These are phyloP conservation scores for Xylariales sp. DNA, from an alignment of 2,329 filamentous ascomycete species.

Conservation along the genomic window DNA sequence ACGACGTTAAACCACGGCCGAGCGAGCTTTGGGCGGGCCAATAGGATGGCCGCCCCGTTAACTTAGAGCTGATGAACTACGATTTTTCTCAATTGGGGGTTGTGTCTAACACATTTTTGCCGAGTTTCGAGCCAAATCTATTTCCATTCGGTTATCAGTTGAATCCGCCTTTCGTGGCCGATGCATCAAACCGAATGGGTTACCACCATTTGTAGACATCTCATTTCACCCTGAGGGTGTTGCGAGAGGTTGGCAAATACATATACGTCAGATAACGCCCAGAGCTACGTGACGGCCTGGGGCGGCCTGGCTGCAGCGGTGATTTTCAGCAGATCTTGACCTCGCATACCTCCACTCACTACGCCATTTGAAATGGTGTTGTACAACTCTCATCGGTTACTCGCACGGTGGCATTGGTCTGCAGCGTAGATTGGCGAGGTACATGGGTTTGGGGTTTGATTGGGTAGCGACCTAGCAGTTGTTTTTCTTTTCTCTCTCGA, in stretches of 20 bases:
- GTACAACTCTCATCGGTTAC: conserved; percentile 11
- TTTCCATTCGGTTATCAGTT: background rate
- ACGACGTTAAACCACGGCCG: conserved; percentile 70
- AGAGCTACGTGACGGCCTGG: background rate
- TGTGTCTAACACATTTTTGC: background rate
- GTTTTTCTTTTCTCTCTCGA: conserved; percentile 30
- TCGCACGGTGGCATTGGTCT: conserved; percentile 5
- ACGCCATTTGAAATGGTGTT: conserved; percentile 7
- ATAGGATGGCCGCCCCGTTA: conserved; percentile 38
- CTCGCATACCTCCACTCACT: conserved; percentile 8
- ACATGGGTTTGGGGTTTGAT: conserved; percentile 19
- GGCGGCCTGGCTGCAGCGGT: background rate
- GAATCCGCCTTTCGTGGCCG: background rate
- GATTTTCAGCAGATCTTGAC: background rate
- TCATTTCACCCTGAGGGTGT: conserved; percentile 20
- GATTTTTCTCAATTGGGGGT: conserved; percentile 7
- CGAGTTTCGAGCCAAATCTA: background rate
- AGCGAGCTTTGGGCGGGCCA: conserved; percentile 46
- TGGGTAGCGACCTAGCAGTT: conserved; percentile 26
- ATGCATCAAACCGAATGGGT: background rate
- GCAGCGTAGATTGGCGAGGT: conserved; percentile 10
- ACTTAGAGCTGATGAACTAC: conserved; percentile 26
- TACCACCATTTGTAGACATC: conserved; percentile 39
- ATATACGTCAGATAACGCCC: conserved; percentile 5
- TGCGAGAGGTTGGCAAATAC: conserved; percentile 2